These are phyloP conservation scores for Stellera chamaejasme DNA, from an alignment of 345 rosid genomes.

Conservation along the genomic window DNA sequence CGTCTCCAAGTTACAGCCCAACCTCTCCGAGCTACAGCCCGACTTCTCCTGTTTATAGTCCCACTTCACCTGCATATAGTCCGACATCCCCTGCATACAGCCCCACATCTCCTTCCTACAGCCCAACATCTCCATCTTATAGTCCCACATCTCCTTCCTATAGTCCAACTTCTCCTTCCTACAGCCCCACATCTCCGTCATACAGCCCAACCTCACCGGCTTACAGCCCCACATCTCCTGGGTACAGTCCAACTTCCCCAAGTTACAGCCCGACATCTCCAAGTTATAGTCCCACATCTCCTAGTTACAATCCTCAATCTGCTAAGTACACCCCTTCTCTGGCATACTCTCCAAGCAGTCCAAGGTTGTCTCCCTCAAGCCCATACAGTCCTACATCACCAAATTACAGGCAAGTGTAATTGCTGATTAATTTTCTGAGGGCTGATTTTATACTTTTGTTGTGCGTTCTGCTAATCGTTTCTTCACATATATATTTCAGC, in stretches of 20 bases:
- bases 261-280: constrained; percentile 78
- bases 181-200: constrained; percentile 75
- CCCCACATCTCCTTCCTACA: constrained; percentile 76
- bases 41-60: constrained; percentile 68
- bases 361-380: constrained; percentile 76
- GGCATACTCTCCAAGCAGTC: constrained; percentile 91
- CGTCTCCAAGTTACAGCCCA: constrained; percentile 75
- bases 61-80: constrained; percentile 64
- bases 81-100: constrained; percentile 81
- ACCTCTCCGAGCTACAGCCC: constrained; percentile 78
- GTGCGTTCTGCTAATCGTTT: neutral
- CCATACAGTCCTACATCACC: constrained; percentile 98
- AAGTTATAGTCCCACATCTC: constrained; percentile 47
- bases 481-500: constrained; percentile 26
- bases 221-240: constrained; percentile 77
- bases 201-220: constrained; percentile 82
- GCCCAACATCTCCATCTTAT: constrained; percentile 79
- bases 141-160: constrained; percentile 85
- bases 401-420: constrained; percentile 53
- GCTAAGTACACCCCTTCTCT: constrained; percentile 72
- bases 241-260: constrained; percentile 81
- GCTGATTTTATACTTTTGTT: neutral
- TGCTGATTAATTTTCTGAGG: neutral
- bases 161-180: constrained; percentile 69
- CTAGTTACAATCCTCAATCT: constrained; percentile 60